A percentile compares a stretch with the other conserved stretches of the same genome.
phyloP scores from a whole-genome alignment of 192 early-diverging fungal species.

The Backusella mclennaniae region DNA sequence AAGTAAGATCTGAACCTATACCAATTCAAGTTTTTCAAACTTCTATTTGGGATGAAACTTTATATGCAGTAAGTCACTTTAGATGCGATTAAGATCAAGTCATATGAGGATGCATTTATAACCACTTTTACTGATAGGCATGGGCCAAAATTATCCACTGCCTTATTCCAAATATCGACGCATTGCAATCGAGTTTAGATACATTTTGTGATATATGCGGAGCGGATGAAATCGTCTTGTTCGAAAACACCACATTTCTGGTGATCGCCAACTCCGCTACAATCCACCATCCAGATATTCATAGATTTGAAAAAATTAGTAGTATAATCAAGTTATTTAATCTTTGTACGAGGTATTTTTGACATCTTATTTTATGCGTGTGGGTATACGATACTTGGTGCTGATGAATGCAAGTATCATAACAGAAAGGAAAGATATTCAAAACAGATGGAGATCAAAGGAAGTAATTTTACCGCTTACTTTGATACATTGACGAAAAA shows the following conservation, averaged over 20 bases:
- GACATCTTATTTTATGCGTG: neutral
- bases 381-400: neutral
- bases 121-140: slow-evolving; percentile 50
- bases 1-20: slow-evolving; percentile 64
- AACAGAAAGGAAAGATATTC: slow-evolving; percentile 45
- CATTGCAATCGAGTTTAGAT: slow-evolving; percentile 74
- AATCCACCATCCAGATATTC: slow-evolving; percentile 60
- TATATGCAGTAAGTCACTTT: slow-evolving; percentile 63
- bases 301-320: slow-evolving; percentile 90
- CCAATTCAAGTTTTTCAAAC: slow-evolving; percentile 70
- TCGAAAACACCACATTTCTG: slow-evolving; percentile 93
- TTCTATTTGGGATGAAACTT: slow-evolving; percentile 90
- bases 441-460: slow-evolving; percentile 83
- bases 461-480: slow-evolving; percentile 69
- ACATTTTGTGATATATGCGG: slow-evolving; percentile 84
- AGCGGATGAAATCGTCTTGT: slow-evolving; percentile 92
- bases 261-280: slow-evolving; percentile 85
- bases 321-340: slow-evolving; percentile 95
- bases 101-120: neutral
- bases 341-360: slow-evolving; percentile 62
- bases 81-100: neutral
- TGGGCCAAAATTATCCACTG: slow-evolving; percentile 97
- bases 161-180: slow-evolving; percentile 89
- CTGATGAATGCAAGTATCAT: slow-evolving; percentile 24
- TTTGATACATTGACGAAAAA: slow-evolving; percentile 82